These are phyloP conservation scores for Phytophthora melonis DNA, from an alignment of 352 stramenopile genomes.

Conservation along the genomic window DNA sequence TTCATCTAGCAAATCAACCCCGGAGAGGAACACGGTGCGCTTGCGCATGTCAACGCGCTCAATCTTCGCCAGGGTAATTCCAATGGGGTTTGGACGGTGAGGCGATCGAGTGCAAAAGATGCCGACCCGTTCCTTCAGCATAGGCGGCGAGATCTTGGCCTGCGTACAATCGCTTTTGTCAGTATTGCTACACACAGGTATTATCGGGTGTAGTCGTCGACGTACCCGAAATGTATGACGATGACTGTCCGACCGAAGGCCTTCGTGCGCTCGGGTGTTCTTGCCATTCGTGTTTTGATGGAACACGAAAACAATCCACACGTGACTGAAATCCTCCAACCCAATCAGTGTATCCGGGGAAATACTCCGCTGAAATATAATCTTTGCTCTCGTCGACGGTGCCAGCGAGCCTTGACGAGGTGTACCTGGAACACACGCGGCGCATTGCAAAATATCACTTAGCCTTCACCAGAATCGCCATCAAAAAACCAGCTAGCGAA, in stretches of 20 bases:
- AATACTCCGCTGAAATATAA: slow-evolving; percentile 85
- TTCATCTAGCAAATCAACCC: slow-evolving; percentile 95
- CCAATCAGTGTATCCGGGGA: slow-evolving; percentile 80
- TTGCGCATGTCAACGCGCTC: slow-evolving; percentile 73
- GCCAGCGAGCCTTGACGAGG: slow-evolving; percentile 87
- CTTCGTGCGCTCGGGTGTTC: slow-evolving; percentile 69
- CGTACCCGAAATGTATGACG: slow-evolving; percentile 69
- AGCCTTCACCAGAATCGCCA: background rate
- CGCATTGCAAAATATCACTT: background rate
- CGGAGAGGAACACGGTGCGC: slow-evolving; percentile 81
- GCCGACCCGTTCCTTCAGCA: slow-evolving; percentile 86
- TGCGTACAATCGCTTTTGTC: slow-evolving; percentile 15
- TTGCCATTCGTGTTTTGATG: slow-evolving; percentile 92
- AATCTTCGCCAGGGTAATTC: slow-evolving; percentile 91
- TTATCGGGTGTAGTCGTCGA: background rate
- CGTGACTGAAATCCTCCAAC: slow-evolving; percentile 82
- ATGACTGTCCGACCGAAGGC: slow-evolving; percentile 77
- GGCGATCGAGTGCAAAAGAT: slow-evolving; percentile 97
- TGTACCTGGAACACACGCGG: slow-evolving; percentile 52
- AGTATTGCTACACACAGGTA: background rate
- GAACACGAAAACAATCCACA: slow-evolving; percentile 93
- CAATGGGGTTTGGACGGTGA: slow-evolving; percentile 97
- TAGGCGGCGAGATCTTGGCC: slow-evolving; percentile 77
- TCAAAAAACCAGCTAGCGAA: background rate
- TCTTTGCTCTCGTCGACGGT: slow-evolving; percentile 69